Evolutionary conservation across 805 yeast genomes (phyloP), one percentile per base, ranked within the genome.

Genomic region (Saccharomycopsis sp.): DNA sequence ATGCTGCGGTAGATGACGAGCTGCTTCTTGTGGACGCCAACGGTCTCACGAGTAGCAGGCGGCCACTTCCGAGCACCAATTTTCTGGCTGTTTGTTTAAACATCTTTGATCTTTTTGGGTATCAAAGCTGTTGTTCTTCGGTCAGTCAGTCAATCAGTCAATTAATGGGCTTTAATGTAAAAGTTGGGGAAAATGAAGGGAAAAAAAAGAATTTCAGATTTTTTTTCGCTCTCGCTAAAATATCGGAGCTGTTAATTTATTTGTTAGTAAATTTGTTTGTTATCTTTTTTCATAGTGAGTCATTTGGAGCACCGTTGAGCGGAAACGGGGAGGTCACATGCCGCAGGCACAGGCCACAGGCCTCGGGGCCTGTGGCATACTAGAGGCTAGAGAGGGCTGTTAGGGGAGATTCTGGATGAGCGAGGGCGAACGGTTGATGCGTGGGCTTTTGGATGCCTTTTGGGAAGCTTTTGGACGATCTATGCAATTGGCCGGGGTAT

Each of bases 1-100:
- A 76, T 7, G 98, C 98, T 22, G 97, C 84, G 3, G 97, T 90
- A 19, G 97, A 90, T 3, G 90, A 83, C 7, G 84, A 75, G 56
- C 64, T 64, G 57, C 52, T 58, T 60, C 71, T 64, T 19, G 2
- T 53, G 12, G 56, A 47, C n/a, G 34, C 5, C 15, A 19, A n/a
- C n/a, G 35, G 20, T 55, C n/a, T 47, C 29, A 24, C 8, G 17
- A 44, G 15, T 47, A 9, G 8, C 38, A 12, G 9, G 7, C 47
- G 7, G 9, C 41, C 54, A 49, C 25, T 44, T 3, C 35, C 42
- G 7, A 17, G 20, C 22, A 23, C 22, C 19, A 54, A 23, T 24
- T 29, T 24, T 54, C 22, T 44, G 22, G 20, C 35, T 47, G 56
- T 34, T 24, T 3, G 22, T 44, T n/a, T 44, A n/a, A 50, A 50